Evolutionary conservation across 1,284 basidiomycete species (phyloP).

Genomic region (Takashimella koratensis): DNA sequence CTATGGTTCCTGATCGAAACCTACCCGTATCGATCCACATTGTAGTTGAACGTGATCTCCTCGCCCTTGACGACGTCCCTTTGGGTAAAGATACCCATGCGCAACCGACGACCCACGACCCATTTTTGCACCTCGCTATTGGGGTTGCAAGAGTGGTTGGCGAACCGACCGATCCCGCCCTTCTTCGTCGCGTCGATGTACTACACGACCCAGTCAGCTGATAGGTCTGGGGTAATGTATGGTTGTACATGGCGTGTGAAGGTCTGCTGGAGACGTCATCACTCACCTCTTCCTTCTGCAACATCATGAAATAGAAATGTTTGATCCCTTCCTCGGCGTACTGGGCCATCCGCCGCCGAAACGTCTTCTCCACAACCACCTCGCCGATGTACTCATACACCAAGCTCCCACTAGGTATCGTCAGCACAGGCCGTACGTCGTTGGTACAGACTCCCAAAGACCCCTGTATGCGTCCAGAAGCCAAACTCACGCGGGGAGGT

Average conservation of each 20-base stretch:
- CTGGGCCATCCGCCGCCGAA: slow-evolving; percentile 88
- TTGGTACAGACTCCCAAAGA: too few species aligned
- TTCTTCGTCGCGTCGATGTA: slow-evolving; percentile 98
- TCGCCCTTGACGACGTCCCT: slow-evolving; percentile 75
- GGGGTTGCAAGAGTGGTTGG: slow-evolving; percentile 96
- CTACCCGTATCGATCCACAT: slow-evolving; percentile 97
- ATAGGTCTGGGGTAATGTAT: too few species aligned
- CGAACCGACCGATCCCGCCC: slow-evolving; percentile 93
- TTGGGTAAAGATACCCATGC: slow-evolving; percentile 98
- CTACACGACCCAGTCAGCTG: slow-evolving; percentile 49
- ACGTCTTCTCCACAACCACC: slow-evolving; percentile 81
- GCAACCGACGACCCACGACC: slow-evolving; percentile 85
- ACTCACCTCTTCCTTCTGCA: slow-evolving; percentile 91
- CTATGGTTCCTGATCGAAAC: slow-evolving; percentile 41
- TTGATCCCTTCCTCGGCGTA: slow-evolving; percentile 90
- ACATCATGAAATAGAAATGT: slow-evolving; percentile 99
- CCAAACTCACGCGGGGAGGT: slow-evolving; percentile 65
- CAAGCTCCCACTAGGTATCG: slow-evolving; percentile 68
- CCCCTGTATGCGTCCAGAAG: too few species aligned
- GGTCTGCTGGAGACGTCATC: not conserved
- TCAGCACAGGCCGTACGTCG: not conserved
- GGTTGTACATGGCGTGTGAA: not conserved
- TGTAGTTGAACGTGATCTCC: slow-evolving; percentile 99
- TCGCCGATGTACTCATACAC: slow-evolving; percentile 99
- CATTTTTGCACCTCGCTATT: slow-evolving; percentile 99